Conservation (phyloP, 345 rosid species). For the Syzygium aromaticum region DNA sequence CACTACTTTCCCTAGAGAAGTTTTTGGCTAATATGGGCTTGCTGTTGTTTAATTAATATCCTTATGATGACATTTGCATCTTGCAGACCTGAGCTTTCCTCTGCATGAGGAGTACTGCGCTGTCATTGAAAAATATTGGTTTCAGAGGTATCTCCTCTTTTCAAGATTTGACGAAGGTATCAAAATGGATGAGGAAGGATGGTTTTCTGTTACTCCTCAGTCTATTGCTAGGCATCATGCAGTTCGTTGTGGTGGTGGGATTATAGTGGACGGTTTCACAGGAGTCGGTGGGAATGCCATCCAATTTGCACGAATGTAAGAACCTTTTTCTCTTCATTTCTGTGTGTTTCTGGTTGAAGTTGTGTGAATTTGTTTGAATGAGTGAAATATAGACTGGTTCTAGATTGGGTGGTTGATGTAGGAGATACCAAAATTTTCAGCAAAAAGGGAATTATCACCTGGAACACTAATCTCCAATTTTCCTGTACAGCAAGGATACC, state of each 20-base stretch:
- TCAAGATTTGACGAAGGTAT: constrained; percentile 79
- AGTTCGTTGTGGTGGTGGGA: constrained; percentile 42
- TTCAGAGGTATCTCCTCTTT: constrained; percentile 70
- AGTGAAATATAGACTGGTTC: background rate
- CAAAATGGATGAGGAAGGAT: constrained; percentile 93
- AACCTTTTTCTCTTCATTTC: background rate
- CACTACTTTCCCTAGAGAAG: background rate
- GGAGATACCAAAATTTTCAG: background rate
- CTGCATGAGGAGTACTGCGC: constrained; percentile 36
- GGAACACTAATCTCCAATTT: background rate
- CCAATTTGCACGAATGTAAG: constrained; percentile 66
- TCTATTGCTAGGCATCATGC: constrained; percentile 84
- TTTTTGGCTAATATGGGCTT: background rate
- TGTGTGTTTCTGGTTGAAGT: background rate
- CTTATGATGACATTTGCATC: background rate
- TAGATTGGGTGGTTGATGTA: background rate
- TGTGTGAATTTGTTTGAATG: background rate
- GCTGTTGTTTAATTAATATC: background rate
- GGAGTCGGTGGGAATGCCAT: constrained; percentile 98
- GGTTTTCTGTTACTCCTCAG: constrained; percentile 99
- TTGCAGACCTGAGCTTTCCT: constrained; percentile 36
- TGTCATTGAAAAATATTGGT: constrained; percentile 66
- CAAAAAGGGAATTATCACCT: background rate
- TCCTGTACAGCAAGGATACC: background rate
- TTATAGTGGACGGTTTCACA: constrained; percentile 70